Base-by-base conservation (phyloP, 768 basidiomycete genomes). In the Mycena maculata region DNA sequence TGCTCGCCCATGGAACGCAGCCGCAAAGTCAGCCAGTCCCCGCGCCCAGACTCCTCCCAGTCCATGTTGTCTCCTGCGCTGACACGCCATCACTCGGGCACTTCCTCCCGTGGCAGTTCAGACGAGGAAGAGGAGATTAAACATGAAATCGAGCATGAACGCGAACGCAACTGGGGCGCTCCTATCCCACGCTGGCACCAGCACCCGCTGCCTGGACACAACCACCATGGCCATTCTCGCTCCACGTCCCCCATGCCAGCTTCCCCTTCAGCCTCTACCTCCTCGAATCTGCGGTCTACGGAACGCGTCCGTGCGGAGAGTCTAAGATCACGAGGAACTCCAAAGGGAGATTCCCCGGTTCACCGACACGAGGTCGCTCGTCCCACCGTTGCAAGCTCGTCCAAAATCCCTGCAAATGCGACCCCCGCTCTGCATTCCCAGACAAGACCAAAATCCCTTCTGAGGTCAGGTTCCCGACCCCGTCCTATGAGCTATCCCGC, bases 91-190 rank as follows among this genome's bases (percentile, higher is more conserved):
- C 75, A 79, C 30, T 79, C 79, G 68, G 71, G 71, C 47, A 71
- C 73, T 13, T 76, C 82, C 48, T 80, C 81, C 38, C 76, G 80
- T 45, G 76, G 81, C 7, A 79, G 78, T 61, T 89, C 88, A 23
- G 72, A 69, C 31, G 80, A 76, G 16, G 79, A 78, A 27, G 58
- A 73, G 57, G 77, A 76, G 45, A 68, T 77, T 56, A 62, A 73
- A 63, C 68, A 75, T n/a, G 85, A 82, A 69, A 62, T 77, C 5
- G 64, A 71, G n/a, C 84, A 87, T 41, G 84, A 85, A 69, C 83
- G 89, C 52, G 90, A 91, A 76, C 82, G 88, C 52, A 91, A 91
- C 71, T 91, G 90, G 90, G 88, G 90, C 74, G 85, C 89, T 10
- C 88, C 87, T n/a, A 85, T 82, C 39, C 89, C 87, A 9, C 83